These are phyloP conservation scores for Auricularia heimuer DNA, from an alignment of 768 basidiomycete genomes.

Conservation along the genomic window DNA sequence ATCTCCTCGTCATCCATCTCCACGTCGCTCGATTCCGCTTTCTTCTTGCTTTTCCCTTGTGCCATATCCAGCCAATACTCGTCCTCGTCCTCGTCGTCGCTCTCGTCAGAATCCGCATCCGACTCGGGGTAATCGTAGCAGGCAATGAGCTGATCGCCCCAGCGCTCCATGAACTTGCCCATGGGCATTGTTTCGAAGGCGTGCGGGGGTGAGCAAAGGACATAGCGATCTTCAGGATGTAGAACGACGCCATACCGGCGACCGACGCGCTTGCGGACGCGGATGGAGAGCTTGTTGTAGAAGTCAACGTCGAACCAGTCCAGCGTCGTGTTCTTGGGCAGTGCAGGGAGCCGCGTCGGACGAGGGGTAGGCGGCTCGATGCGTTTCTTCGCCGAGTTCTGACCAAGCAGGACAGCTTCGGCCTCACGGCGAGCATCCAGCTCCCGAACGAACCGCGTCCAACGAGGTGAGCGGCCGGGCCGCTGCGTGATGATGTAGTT, in stretches of 20 bases:
- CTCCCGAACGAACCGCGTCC: background rate
- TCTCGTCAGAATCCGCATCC: background rate
- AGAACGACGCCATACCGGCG: background rate
- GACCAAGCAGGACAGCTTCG: background rate
- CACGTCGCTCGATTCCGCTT: background rate
- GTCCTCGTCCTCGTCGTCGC: background rate
- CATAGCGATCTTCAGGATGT: background rate
- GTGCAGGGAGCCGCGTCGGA: background rate
- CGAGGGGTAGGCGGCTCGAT: background rate
- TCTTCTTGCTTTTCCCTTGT: background rate
- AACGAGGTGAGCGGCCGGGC: background rate
- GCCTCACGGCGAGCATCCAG: background rate
- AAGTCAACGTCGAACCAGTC: background rate
- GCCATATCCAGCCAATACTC: background rate
- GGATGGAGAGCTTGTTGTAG: background rate
- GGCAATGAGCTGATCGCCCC: background rate
- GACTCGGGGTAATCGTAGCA: background rate
- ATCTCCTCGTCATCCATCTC: background rate
- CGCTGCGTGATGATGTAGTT: background rate
- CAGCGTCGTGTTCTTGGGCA: background rate
- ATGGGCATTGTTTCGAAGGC: background rate
- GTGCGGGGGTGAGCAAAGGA: background rate
- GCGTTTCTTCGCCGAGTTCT: background rate
- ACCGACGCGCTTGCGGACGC: background rate
- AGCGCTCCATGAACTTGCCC: background rate